These are phyloP conservation scores for Termitomyces sp. DNA, from an alignment of 768 basidiomycete species.

Conservation along the genomic window DNA sequence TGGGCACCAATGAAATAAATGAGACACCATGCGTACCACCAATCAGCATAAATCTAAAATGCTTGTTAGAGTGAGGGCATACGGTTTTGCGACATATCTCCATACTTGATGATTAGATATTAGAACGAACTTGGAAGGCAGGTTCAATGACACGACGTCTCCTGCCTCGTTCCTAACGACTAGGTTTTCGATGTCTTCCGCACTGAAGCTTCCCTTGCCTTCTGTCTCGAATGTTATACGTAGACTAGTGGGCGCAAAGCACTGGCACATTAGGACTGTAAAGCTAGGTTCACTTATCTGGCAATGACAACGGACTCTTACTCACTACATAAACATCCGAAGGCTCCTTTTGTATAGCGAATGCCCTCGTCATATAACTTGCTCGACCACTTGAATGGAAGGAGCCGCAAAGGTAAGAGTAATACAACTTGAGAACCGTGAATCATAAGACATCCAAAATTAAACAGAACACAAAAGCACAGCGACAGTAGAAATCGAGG, in stretches of 20 bases:
- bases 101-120: conserved; percentile 92
- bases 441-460: conserved; percentile 60
- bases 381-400: conserved; percentile 54
- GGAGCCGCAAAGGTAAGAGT: conserved; percentile 57
- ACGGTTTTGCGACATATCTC: neutral
- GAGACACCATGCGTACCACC: conserved; percentile 88
- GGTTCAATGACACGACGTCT: conserved; percentile 49
- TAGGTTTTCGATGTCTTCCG: conserved; percentile 51
- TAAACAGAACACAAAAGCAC: conserved; percentile 53
- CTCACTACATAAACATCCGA: conserved; percentile 70
- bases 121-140: conserved; percentile 77
- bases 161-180: conserved; percentile 55
- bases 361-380: conserved; percentile 64
- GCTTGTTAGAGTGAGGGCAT: neutral
- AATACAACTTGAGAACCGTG: conserved; percentile 69
- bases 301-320: conserved; percentile 9
- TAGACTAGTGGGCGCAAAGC: conserved; percentile 75
- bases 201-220: conserved; percentile 57
- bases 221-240: conserved; percentile 68
- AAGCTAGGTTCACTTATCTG: neutral
- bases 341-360: conserved; percentile 77
- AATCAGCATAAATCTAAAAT: conserved; percentile 65
- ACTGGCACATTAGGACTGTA: conserved; percentile 72
- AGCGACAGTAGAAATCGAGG: conserved; percentile 39
- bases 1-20: conserved; percentile 63